phyloP scores from a whole-genome alignment of 2,329 filamentous ascomycete species.

The Moelleriella libera region DNA sequence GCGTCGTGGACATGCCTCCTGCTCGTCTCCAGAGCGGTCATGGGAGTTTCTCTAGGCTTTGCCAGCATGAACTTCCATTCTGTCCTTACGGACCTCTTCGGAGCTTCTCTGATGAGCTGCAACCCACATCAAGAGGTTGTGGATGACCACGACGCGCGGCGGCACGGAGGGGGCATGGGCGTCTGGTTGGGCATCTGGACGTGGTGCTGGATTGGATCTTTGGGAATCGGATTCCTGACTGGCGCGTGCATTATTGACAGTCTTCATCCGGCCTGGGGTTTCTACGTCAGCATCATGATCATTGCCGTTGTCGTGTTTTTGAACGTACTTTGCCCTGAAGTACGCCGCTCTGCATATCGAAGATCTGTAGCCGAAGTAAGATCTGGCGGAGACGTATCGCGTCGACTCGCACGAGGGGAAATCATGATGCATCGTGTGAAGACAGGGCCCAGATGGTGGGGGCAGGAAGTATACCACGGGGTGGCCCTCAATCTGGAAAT shows the following conservation, averaged over 20 bases:
- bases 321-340: slow-evolving; percentile 59
- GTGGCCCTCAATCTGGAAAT: slow-evolving; percentile 52
- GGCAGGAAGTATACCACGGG: slow-evolving; percentile 61
- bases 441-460: slow-evolving; percentile 63
- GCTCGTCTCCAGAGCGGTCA: slow-evolving; percentile 47
- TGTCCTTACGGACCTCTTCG: slow-evolving; percentile 61
- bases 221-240: slow-evolving; percentile 57
- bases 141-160: slow-evolving; percentile 50
- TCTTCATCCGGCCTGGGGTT: slow-evolving; percentile 56
- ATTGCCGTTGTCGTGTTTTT: slow-evolving; percentile 51
- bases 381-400: slow-evolving; percentile 34
- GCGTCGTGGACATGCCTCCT: slow-evolving; percentile 44
- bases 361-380: slow-evolving; percentile 53
- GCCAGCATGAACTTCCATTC: slow-evolving; percentile 65
- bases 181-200: slow-evolving; percentile 70
- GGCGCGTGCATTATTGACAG: slow-evolving; percentile 55
- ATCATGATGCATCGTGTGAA: slow-evolving; percentile 63
- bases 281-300: slow-evolving; percentile 59
- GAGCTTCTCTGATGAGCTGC: slow-evolving; percentile 57
- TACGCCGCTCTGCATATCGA: slow-evolving; percentile 53
- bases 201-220: slow-evolving; percentile 61
- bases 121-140: slow-evolving; percentile 62
- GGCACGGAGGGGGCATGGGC: slow-evolving; percentile 66
- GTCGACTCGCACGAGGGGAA: slow-evolving; percentile 55
- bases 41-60: slow-evolving; percentile 58